Evolutionary conservation across 345 rosid species (phyloP).

Genomic region (Lenwebbia sp.): DNA sequence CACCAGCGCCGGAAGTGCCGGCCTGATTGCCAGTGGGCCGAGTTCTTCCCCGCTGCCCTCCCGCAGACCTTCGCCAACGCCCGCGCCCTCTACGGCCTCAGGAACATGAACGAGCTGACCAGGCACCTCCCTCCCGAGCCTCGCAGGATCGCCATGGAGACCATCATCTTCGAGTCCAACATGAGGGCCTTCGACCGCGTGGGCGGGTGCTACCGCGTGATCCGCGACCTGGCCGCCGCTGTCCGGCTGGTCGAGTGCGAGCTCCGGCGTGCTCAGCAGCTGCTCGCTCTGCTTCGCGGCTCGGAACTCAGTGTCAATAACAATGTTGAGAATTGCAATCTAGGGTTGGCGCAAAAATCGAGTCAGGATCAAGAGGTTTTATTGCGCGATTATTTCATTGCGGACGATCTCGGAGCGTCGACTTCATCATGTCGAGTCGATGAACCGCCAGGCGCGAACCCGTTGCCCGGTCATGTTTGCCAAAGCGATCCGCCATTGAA

Average conservation of each 20-base stretch:
- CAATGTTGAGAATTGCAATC: neutral
- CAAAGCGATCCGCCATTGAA: neutral
- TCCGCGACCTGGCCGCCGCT: neutral
- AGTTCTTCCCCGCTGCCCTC: neutral
- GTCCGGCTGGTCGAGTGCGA: neutral
- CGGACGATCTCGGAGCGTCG: neutral
- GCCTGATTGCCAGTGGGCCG: neutral
- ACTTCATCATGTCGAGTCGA: neutral
- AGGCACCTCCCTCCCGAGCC: neutral
- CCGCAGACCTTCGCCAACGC: neutral
- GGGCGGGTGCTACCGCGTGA: constrained; percentile 16
- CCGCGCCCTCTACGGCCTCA: neutral
- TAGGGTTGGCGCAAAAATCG: neutral
- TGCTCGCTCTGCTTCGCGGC: neutral
- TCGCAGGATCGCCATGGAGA: constrained; percentile 4
- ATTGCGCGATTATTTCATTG: neutral
- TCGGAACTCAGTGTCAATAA: neutral
- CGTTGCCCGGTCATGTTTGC: neutral
- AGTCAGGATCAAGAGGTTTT: neutral
- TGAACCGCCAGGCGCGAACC: neutral
- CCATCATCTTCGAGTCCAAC: constrained; percentile 28
- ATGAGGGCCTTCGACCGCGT: constrained; percentile 31
- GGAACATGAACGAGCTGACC: neutral
- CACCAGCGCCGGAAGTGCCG: neutral
- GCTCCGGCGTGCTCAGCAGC: neutral